These are phyloP conservation scores for Aureobasidium sp. DNA, from an alignment of 2,329 filamentous ascomycete species.

Conservation along the genomic window DNA sequence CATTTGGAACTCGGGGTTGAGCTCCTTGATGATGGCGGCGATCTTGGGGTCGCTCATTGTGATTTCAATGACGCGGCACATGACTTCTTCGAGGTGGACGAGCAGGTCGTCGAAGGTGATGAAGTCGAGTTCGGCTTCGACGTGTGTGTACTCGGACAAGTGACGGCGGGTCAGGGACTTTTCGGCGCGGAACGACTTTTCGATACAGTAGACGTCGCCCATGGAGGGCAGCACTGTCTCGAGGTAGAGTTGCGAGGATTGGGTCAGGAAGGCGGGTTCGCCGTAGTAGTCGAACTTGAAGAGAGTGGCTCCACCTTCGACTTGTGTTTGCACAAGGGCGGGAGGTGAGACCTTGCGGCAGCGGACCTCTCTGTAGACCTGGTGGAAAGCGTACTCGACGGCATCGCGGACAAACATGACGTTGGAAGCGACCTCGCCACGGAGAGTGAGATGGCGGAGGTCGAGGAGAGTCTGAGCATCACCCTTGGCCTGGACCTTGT, in stretches of 20 bases:
- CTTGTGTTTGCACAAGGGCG: conserved; percentile 88
- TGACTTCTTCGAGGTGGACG: conserved; percentile 74
- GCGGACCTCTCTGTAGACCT: conserved; percentile 67
- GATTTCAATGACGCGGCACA: conserved; percentile 78
- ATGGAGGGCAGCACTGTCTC: conserved; percentile 88
- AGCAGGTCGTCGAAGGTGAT: conserved; percentile 89
- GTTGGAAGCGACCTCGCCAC: conserved; percentile 74
- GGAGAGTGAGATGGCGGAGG: conserved; percentile 75
- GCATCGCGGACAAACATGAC: conserved; percentile 82
- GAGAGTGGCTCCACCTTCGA: conserved; percentile 85
- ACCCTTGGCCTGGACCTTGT: conserved; percentile 62
- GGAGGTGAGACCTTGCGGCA: conserved; percentile 82
- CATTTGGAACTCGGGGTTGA: conserved; percentile 84
- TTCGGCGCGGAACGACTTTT: conserved; percentile 97
- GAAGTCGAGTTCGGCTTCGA: conserved; percentile 94
- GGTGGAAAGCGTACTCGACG: conserved; percentile 72
- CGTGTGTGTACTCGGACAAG: conserved; percentile 91
- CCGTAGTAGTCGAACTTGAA: conserved; percentile 88
- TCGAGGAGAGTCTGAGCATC: conserved; percentile 70
- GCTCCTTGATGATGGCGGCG: conserved; percentile 66
- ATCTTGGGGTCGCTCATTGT: conserved; percentile 67
- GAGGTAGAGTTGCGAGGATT: conserved; percentile 94
- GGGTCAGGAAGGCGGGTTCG: conserved; percentile 86
- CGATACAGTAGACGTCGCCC: conserved; percentile 95
- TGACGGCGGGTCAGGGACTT: conserved; percentile 92